Evolutionary conservation across 1,284 basidiomycete species (phyloP).

Genomic region (Apiotrichum gamsii): DNA sequence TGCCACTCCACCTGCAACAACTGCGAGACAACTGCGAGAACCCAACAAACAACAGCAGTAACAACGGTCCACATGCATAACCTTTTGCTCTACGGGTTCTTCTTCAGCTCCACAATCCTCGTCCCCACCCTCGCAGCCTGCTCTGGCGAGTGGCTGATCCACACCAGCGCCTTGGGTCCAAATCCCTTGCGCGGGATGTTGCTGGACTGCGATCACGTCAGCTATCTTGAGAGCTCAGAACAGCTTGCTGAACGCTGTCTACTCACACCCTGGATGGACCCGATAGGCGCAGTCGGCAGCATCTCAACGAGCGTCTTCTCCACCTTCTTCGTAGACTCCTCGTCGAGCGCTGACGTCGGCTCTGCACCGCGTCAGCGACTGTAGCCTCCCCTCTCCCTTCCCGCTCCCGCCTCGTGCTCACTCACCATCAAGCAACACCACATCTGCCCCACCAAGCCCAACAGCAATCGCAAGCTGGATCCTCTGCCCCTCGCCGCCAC

Average conservation of each 20-base stretch:
- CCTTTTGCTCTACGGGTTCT: too few relatives aligned
- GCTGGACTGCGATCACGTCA: not conserved
- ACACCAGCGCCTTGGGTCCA: conserved; percentile 62
- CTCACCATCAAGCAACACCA: conserved; percentile 76
- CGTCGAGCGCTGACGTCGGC: conserved; percentile 77
- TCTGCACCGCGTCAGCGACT: conserved; percentile 50
- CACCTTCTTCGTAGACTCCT: conserved; percentile 58
- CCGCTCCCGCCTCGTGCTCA: conserved; percentile 10
- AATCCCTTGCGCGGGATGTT: conserved; percentile 9
- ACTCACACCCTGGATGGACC: not conserved
- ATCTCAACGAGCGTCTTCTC: conserved; percentile 58
- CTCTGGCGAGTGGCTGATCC: conserved; percentile 80
- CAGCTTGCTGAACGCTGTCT: too few relatives aligned
- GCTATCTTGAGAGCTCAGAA: too few relatives aligned
- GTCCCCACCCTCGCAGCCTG: conserved; percentile 69
- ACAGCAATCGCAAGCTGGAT: conserved; percentile 68
- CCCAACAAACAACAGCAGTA: too few relatives aligned
- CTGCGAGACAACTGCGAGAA: too few relatives aligned
- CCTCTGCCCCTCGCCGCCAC: conserved; percentile 75
- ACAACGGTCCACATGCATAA: too few relatives aligned
- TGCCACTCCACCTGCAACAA: too few relatives aligned
- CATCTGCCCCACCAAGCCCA: conserved; percentile 65
- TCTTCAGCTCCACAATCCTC: conserved; percentile 33
- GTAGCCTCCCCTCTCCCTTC: not conserved
- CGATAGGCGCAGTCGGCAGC: conserved; percentile 40